Evolutionary conservation across 495 filamentous ascomycete species (phyloP), one percentile per base, ranked within the genome.

Genomic region (Cercophora samala): DNA sequence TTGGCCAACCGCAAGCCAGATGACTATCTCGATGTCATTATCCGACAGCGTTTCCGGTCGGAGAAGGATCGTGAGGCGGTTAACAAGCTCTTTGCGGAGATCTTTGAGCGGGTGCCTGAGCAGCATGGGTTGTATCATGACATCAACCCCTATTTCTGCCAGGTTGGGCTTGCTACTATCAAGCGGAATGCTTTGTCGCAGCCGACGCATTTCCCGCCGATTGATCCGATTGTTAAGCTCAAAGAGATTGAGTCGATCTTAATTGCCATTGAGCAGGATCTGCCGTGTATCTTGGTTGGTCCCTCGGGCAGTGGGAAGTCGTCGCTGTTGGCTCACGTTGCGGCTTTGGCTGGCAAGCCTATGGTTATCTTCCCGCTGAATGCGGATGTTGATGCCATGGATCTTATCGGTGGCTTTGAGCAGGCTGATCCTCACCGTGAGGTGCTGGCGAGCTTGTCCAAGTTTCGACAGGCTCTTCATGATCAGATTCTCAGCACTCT

Each of bases 401-500:
- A 99, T 73, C 84, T 99, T 23, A 90, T 99, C 62, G 96, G 96
- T 69, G 93, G 95, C 0, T 99, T 96, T 73, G 96, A 98, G 73
- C 96, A 99, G 77, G 88, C 92, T 42, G 93, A 98, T 75, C 84
- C 91, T 60, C 79, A 87, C 32, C 85, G 94, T 58, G 86, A 88
- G 58, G 76, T 88, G 19, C 86, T 86, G 72, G 78, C 69, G 63
- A 86, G 82, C 67, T 79, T 84, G 66, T 75, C 71, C 32, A 83
- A 86, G 64, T 73, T 96, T 5, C 76, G 81, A 19, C 70, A 78
- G 0, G 85, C 84, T 61, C 76, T 93, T 37, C 83, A 83, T 13
- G 72, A 77, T 1, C 80, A 84, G 9, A 79, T 88, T 24, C 78
- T 90, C 15, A 72, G 74, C 51, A 75, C 80, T 24, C 74, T 89